Percentiles rank a stretch among this genome's conserved stretches.
Conservation (phyloP, 2,329 filamentous ascomycete genomes). For the Davidsoniella australis region DNA sequence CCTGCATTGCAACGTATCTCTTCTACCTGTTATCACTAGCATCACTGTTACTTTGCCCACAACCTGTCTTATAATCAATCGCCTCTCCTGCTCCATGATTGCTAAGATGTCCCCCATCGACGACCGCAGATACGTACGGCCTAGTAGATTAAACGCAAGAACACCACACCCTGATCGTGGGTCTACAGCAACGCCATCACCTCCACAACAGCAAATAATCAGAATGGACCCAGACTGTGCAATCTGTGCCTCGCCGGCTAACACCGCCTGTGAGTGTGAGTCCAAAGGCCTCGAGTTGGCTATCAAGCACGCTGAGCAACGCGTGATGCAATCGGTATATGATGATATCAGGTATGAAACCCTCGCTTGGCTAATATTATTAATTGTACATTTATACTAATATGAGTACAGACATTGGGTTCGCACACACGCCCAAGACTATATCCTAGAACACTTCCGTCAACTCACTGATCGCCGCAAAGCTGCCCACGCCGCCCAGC, state of each 20-base stretch:
- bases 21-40: not conserved
- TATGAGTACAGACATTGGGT: conserved; percentile 40
- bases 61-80: conserved; percentile 1
- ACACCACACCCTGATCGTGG: conserved; percentile 1
- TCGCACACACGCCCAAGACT: conserved; percentile 46
- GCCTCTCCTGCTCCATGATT: conserved; percentile 14
- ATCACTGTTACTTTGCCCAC: conserved; percentile 4
- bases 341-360: conserved; percentile 42
- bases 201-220: conserved; percentile 21
- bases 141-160: conserved; percentile 1
- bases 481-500: conserved; percentile 34
- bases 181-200: conserved; percentile 12
- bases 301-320: conserved; percentile 43
- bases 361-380: not conserved
- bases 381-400: too few species aligned
- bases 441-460: conserved; percentile 48
- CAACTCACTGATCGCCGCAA: conserved; percentile 44
- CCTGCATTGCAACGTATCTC: too few species aligned
- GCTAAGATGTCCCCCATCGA: conserved; percentile 22
- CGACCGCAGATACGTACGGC: conserved; percentile 4
- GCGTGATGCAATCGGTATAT: conserved; percentile 46
- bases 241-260: conserved; percentile 44
- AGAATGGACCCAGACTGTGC: conserved; percentile 56
- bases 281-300: conserved; percentile 46
- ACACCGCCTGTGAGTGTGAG: conserved; percentile 45